Evolutionary conservation across 345 rosid species (phyloP).

Genomic region (Firmiana major): DNA sequence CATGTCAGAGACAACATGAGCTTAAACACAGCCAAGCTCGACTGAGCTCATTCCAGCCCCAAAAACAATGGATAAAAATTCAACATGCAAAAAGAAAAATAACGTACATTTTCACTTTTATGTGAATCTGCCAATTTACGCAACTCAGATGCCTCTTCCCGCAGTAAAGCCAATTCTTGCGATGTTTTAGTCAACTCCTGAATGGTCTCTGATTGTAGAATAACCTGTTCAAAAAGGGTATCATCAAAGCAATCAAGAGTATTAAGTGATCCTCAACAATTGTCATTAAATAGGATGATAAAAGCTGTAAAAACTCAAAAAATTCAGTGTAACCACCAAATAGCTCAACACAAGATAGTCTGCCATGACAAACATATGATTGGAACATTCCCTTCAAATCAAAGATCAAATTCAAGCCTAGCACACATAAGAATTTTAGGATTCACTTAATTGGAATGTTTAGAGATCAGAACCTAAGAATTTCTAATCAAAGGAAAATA

Average conservation of each 20-base stretch:
- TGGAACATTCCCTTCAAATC: not conserved
- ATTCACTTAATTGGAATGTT: not conserved
- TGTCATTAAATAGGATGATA: not conserved
- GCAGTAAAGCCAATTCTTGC: constrained; percentile 61
- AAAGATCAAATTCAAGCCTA: not conserved
- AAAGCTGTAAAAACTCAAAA: not conserved
- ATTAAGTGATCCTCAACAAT: not conserved
- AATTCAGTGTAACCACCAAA: not conserved
- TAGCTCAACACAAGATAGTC: not conserved
- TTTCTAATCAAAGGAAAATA: not conserved
- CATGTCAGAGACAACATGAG: not conserved
- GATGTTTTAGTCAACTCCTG: constrained; percentile 90
- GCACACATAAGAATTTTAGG: not conserved
- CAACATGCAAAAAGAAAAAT: not conserved
- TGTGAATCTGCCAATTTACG: constrained; percentile 57
- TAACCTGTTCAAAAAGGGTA: constrained; percentile 50
- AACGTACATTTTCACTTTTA: constrained; percentile 63
- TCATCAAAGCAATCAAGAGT: not conserved
- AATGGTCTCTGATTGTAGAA: constrained; percentile 92
- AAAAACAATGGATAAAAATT: not conserved
- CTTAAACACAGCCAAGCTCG: not conserved
- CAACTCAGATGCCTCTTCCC: constrained; percentile 70
- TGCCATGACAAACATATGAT: not conserved
- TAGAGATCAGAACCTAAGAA: not conserved
- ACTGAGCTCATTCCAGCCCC: not conserved